Base-by-base conservation (phyloP, 441 rosid genomes). In the Croton setiger region DNA sequence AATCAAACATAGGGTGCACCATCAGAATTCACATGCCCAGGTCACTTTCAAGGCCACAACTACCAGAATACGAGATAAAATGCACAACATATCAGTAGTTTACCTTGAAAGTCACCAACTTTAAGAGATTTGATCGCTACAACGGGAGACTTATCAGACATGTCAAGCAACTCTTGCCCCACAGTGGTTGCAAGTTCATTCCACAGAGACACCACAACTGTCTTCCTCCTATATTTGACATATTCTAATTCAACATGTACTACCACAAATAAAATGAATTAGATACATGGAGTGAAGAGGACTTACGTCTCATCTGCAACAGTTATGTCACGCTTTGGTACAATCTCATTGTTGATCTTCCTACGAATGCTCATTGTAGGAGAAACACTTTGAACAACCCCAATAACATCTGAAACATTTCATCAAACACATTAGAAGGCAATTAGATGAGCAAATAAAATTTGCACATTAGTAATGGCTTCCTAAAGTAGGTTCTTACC, bases 21-120 rank as follows among this genome's bases (percentile, higher is more conserved):
- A 69, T 59, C 31, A 27, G 31, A 27, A 27, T 27, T 27, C 14
- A 55, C 18, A 63, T 20, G 57, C 5, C 10, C 9, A 15, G 3
- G n/a, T n/a, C 27, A 10, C 31, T 10, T 60, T 6, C 5, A 10
- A 53, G 44, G 31, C 47, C 7, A 23, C 17, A 57, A 4, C 15
- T 4, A 14, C 49, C 52, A 61, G 18, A 1, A 9, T 2, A 41
- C 5, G 10, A 39, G 8, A 4, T 6, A 39, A n/a, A 3, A 31
- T 27, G 10, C 17, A 18, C 8, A 10, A 21, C n/a, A 14, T 27
- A 56, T 44, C 3, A 9, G 2, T 0, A 15, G 36, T n/a, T 54
- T 84, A 94, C 98, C 98, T 90, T 92, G 97, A 79, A 90, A 94
- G 48, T 92, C 98, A 56, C 97, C 87, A 73, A 88, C 97, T 78